These are phyloP conservation scores for Lactifluus pinguis DNA, from an alignment of 768 basidiomycete species.

Conservation along the genomic window DNA sequence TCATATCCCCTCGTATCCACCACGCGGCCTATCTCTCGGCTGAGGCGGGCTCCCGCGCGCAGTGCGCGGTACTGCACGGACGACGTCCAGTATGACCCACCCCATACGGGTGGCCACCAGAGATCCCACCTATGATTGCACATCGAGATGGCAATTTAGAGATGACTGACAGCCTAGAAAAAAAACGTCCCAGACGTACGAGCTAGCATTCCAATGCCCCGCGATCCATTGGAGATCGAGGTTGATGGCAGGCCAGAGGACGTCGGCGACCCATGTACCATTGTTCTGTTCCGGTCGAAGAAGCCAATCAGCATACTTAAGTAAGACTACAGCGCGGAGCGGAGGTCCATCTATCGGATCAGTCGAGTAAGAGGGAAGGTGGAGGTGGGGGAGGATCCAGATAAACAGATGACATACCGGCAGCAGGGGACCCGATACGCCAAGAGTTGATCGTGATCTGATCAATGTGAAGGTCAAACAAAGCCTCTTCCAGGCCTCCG, in stretches of 20 bases:
- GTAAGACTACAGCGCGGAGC: conserved; percentile 5
- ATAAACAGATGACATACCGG: neutral
- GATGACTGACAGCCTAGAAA: neutral
- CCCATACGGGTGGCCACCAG: conserved; percentile 14
- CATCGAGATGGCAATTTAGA: neutral
- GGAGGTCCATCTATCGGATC: conserved; percentile 3
- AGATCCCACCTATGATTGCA: conserved; percentile 1
- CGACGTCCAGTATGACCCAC: conserved; percentile 11
- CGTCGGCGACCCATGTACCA: conserved; percentile 9
- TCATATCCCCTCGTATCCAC: neutral
- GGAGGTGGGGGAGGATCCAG: too few species aligned
- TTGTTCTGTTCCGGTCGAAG: conserved; percentile 3
- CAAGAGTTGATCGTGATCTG: neutral
- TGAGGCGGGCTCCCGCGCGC: neutral
- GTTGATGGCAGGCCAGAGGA: conserved; percentile 12
- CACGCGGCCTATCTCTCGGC: conserved; percentile 1
- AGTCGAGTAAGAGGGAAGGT: neutral
- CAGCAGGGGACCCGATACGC: conserved; percentile 3
- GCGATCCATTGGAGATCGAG: conserved; percentile 7
- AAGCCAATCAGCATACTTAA: conserved; percentile 14
- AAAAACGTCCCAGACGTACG: neutral
- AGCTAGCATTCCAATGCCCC: conserved; percentile 3
- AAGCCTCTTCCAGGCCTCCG: conserved; percentile 7
- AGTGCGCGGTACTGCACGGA: conserved; percentile 13
- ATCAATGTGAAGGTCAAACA: neutral